Evolutionary conservation across 768 basidiomycete species (phyloP), one percentile per base, ranked within the genome.

Genomic region (Hydnum rufescens): DNA sequence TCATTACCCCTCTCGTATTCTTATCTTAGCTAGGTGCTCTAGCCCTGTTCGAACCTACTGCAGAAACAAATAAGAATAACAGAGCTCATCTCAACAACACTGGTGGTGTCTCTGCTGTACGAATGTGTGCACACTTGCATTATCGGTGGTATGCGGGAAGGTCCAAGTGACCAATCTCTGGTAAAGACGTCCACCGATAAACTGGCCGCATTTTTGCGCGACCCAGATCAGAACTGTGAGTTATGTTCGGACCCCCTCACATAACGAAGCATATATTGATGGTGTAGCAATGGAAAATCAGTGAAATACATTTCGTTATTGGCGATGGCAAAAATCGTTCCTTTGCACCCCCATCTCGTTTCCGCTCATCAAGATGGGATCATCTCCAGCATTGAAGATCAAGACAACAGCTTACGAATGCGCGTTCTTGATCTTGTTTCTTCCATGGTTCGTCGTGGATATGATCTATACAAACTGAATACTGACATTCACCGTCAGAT

Each of bases 81-180:
- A 0, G 84, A 92, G 54, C 76, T 99, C 51, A 99, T 99, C 52
- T 83, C 87, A 0, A 95, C 86, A 0, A 97, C 95, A 0, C 78
- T 85, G 2, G 95, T 95, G 0, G 92, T 97, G 34, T 96, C 92
- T 23, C 70, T 99, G 23, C 68, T 99, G 13, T 99, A 97, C 63
- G 95, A 99, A 68, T 99, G 95, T 64, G 93, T 99, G 0, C 84
- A 90, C 59, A 97, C 95, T 0, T 96, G 89, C 60, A 97, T 99
- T 58, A 88, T 88, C 6, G 93, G 95, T 5, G 89, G 86, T 4
- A 96, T 99, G 87, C 72, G 97, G 5, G 80, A 81, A 58, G 82
- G 80, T 3, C 53, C 76, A 22, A 76, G 80, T 29, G 88, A 86
- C 6, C 73, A 82, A 62, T 69, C 78, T 2, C 69, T 99, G 44